Evolutionary conservation across 2,329 filamentous ascomycete genomes (phyloP).

Genomic region (Alternaria rosae): DNA sequence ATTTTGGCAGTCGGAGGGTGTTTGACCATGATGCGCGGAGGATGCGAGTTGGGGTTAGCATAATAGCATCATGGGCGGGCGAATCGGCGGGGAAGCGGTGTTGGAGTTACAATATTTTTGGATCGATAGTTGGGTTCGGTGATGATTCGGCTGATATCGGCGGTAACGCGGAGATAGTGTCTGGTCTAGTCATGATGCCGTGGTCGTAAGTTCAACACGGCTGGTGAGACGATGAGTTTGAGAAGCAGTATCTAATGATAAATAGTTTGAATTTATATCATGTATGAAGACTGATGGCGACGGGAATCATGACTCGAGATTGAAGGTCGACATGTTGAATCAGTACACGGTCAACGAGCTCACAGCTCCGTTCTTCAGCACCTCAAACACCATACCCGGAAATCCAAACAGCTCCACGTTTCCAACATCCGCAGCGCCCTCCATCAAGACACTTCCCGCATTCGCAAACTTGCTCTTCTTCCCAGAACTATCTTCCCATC

Average conservation of each 20-base stretch:
- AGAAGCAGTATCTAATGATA: no score
- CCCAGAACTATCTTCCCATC: constrained; percentile 74
- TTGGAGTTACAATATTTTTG: constrained; percentile 21
- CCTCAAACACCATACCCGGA: constrained; percentile 93
- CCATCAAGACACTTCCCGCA: constrained; percentile 48
- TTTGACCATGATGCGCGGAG: constrained; percentile 53
- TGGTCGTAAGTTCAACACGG: neutral
- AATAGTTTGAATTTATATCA: no score
- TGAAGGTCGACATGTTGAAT: no score
- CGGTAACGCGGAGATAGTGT: constrained; percentile 13
- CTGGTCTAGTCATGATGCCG: no score
- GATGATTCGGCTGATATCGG: constrained; percentile 22
- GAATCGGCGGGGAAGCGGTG: constrained; percentile 9
- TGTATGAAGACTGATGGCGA: no score
- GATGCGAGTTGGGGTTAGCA: constrained; percentile 48
- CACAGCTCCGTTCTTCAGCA: constrained; percentile 89
- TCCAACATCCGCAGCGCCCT: constrained; percentile 62
- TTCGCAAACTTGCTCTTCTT: constrained; percentile 45
- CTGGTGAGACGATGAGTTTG: neutral
- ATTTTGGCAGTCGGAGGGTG: constrained; percentile 58
- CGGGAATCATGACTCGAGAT: no score
- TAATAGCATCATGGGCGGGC: constrained; percentile 46
- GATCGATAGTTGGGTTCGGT: constrained; percentile 12
- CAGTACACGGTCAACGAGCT: constrained; percentile 90
- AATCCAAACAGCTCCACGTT: constrained; percentile 92